Evolutionary conservation across 148 eudicot genomes (phyloP).

Genomic region (Polygonum aviculare): DNA sequence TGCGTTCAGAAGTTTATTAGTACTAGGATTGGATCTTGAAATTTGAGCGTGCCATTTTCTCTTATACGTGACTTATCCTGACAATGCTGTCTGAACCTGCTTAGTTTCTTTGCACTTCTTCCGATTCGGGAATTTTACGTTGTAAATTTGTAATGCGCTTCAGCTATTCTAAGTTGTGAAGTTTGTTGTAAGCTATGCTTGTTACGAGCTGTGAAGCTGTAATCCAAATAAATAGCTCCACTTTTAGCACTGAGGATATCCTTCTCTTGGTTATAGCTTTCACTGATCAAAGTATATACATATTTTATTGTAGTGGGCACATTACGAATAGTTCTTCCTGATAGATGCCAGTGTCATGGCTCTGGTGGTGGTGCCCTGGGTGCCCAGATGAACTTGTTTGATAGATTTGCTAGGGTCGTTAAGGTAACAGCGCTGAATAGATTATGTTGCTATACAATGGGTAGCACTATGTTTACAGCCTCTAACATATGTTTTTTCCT

Average conservation of each 20-base stretch:
- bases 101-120: neutral
- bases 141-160: neutral
- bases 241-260: neutral
- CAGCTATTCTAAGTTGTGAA: neutral
- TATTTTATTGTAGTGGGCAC: conserved; percentile 38
- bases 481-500: neutral
- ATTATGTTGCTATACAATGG: neutral
- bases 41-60: neutral
- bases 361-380: conserved; percentile 56
- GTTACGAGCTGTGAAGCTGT: neutral
- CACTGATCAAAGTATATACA: neutral
- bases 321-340: conserved; percentile 31
- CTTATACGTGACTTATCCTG: neutral
- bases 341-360: conserved; percentile 39
- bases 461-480: neutral
- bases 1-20: neutral
- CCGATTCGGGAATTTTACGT: neutral
- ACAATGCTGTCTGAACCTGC: neutral
- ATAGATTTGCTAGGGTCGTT: conserved; percentile 91
- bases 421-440: conserved; percentile 37
- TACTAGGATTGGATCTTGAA: neutral
- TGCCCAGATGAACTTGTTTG: conserved; percentile 70
- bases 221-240: neutral
- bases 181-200: neutral
- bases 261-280: neutral